A percentile compares a stretch with the other conserved stretches of the same genome.
phyloP scores from a whole-genome alignment of 192 early-diverging fungal genomes.

The Dissophora ornata region DNA sequence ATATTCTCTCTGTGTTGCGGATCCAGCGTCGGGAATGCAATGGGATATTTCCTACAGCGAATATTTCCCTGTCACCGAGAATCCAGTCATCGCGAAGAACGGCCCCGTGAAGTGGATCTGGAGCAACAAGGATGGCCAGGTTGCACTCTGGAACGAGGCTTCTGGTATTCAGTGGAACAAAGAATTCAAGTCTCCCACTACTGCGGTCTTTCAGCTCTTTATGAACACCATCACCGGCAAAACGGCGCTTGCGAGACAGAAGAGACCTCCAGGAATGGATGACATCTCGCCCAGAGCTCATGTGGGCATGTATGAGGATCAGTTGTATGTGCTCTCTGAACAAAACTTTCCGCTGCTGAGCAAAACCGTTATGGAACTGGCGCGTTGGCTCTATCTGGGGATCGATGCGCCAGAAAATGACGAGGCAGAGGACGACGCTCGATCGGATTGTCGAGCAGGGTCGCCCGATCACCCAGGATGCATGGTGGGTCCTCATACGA shows the following conservation, averaged over 20 bases:
- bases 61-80: constrained; percentile 21
- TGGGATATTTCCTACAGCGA: constrained; percentile 53
- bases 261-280: neutral
- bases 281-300: constrained; percentile 6
- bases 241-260: constrained; percentile 11
- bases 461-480: constrained; percentile 16
- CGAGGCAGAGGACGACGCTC: neutral
- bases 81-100: neutral
- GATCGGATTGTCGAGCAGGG: constrained; percentile 9
- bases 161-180: constrained; percentile 15
- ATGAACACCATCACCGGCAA: neutral
- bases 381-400: neutral
- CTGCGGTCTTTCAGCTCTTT: constrained; percentile 35
- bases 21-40: constrained; percentile 32
- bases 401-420: constrained; percentile 22
- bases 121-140: constrained; percentile 25
- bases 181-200: constrained; percentile 26
- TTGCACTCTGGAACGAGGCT: neutral
- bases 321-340: constrained; percentile 40
- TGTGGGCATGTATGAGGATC: constrained; percentile 22
- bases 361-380: neutral
- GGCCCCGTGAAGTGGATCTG: constrained; percentile 23
- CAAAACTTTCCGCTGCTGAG: constrained; percentile 31
- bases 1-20: constrained; percentile 26
- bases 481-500: constrained; percentile 22